A percentile compares a stretch with the other conserved stretches of the same genome.
These are phyloP conservation scores for Conticribra weissflogii DNA, from an alignment of 108 stramenopile species.

Conservation along the genomic window DNA sequence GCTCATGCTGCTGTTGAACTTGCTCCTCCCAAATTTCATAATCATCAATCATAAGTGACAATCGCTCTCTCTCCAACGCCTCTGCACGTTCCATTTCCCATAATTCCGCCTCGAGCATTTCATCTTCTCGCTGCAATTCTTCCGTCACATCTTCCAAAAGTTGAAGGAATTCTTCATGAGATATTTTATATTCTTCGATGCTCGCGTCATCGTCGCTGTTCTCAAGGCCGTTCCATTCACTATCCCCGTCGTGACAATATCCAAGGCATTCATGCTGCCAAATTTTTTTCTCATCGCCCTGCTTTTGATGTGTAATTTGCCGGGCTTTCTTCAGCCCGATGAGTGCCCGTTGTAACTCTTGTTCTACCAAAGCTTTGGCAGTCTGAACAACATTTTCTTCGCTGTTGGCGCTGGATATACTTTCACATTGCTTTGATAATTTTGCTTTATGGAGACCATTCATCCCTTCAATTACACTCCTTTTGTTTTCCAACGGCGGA, in stretches of 20 bases:
- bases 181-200: constrained; percentile 19
- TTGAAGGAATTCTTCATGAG: constrained; percentile 23
- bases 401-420: neutral
- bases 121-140: constrained; percentile 30
- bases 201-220: neutral
- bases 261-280: constrained; percentile 8
- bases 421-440: neutral
- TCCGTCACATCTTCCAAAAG: constrained; percentile 35
- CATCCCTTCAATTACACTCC: neutral
- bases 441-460: neutral
- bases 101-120: constrained; percentile 19
- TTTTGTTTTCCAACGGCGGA: too few relatives aligned
- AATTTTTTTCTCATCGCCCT: too few relatives aligned
- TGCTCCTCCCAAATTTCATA: constrained; percentile 17
- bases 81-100: constrained; percentile 26
- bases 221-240: constrained; percentile 2
- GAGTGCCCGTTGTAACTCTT: constrained; percentile 29
- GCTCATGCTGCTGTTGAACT: neutral
- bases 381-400: constrained; percentile 15
- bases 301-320: neutral
- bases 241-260: constrained; percentile 4
- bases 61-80: constrained; percentile 20
- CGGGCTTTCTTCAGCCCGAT: constrained; percentile 22
- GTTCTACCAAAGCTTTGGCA: constrained; percentile 33
- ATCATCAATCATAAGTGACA: constrained; percentile 23